Percentiles rank a stretch among this genome's conserved stretches.
Evolutionary conservation across 208 protist species (phyloP).

Genomic region (Acanthamoeba culbertsoni): DNA sequence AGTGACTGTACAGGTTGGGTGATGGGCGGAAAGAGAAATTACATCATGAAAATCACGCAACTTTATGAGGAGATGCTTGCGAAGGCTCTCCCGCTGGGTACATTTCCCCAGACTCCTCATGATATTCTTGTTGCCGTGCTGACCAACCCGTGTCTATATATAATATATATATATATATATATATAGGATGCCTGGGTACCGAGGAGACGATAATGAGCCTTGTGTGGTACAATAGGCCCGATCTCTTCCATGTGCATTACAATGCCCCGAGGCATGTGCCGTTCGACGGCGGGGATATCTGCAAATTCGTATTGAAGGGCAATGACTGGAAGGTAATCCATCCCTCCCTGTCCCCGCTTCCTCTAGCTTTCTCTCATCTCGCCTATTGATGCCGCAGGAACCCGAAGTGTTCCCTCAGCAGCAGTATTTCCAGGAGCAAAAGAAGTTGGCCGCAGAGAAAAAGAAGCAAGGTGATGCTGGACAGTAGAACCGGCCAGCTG

Average conservation of each 20-base stretch:
- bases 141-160: not conserved
- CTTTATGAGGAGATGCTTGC: slow-evolving; percentile 25
- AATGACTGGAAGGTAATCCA: not conserved
- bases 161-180: not conserved
- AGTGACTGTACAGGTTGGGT: not conserved
- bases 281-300: slow-evolving; percentile 28
- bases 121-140: not conserved
- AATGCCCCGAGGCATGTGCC: not conserved
- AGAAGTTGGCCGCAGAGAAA: slow-evolving; percentile 23
- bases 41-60: slow-evolving; percentile 23
- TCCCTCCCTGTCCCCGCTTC: not conserved
- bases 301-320: not conserved
- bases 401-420: not conserved
- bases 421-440: slow-evolving; percentile 1
- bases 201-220: slow-evolving; percentile 31
- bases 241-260: slow-evolving; percentile 53
- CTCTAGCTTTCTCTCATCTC: not conserved
- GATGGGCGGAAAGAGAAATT: not conserved
- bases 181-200: slow-evolving; percentile 18
- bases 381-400: not conserved
- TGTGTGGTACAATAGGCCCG: slow-evolving; percentile 31
- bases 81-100: slow-evolving; percentile 3
- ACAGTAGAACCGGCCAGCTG: too few species aligned
- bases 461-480: not conserved
- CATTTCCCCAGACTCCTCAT: not conserved